Conservation (phyloP, 2,329 filamentous ascomycete genomes). For the Aschersonia sp. region DNA sequence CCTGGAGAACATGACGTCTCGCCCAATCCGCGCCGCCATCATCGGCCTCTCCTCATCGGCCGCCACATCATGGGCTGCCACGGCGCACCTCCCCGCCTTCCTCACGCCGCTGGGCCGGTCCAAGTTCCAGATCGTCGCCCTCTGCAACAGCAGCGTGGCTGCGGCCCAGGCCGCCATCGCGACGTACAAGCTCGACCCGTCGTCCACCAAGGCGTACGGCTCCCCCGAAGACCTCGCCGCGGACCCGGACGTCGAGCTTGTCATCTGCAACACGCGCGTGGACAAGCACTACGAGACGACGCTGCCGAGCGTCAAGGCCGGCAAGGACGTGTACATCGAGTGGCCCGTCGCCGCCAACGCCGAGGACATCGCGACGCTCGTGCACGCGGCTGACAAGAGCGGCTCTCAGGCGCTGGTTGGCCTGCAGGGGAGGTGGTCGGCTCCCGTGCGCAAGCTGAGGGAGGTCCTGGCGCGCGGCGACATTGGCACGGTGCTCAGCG, state of each 20-base stretch:
- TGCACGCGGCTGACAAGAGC: conserved; percentile 12
- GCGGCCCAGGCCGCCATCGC: conserved; percentile 28
- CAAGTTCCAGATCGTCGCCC: conserved; percentile 33
- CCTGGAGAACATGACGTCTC: conserved; percentile 21
- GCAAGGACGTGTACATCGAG: conserved; percentile 40
- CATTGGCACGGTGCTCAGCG: conserved; percentile 38
- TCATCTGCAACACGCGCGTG: conserved; percentile 38
- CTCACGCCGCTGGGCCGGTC: conserved; percentile 25
- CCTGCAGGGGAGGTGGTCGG: conserved; percentile 33
- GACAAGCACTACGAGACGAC: conserved; percentile 33
- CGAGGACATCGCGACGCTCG: conserved; percentile 25
- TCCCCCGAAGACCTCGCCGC: conserved; percentile 30
- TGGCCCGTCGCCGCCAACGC: conserved; percentile 39
- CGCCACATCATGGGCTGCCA: conserved; percentile 36
- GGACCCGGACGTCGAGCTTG: conserved; percentile 36
- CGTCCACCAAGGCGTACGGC: conserved; percentile 32
- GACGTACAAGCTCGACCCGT: conserved; percentile 23
- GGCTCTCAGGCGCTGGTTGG: conserved; percentile 26
- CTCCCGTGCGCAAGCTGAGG: conserved; percentile 26
- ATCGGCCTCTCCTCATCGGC: conserved; percentile 41
- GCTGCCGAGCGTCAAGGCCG: conserved; percentile 31
- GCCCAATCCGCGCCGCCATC: conserved; percentile 36
- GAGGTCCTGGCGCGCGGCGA: conserved; percentile 26
- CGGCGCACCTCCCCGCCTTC: conserved; percentile 46
- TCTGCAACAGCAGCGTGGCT: conserved; percentile 33